phyloP scores from a whole-genome alignment of 495 filamentous ascomycete species.

The Daldinia childiae region DNA sequence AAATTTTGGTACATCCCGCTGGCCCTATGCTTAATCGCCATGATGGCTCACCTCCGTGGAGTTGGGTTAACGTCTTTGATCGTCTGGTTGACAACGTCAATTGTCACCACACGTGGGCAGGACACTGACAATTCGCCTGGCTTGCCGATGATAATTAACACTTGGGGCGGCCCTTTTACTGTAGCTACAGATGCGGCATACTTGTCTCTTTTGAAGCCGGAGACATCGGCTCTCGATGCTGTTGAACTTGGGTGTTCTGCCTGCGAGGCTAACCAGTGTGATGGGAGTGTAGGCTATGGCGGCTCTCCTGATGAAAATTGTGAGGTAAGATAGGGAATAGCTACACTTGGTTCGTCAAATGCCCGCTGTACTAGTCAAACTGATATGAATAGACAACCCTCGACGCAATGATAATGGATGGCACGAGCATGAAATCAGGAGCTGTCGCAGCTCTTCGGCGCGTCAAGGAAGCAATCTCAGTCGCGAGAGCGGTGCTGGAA shows the following conservation, averaged over 20 bases:
- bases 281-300: slow-evolving; percentile 58
- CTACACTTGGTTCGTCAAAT: too few species aligned
- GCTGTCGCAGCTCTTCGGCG: slow-evolving; percentile 58
- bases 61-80: slow-evolving; percentile 11
- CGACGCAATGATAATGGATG: slow-evolving; percentile 59
- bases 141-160: slow-evolving; percentile 57
- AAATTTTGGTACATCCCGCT: slow-evolving; percentile 10
- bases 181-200: slow-evolving; percentile 61
- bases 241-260: slow-evolving; percentile 55
- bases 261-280: slow-evolving; percentile 57
- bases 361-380: not conserved
- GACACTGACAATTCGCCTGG: slow-evolving; percentile 41
- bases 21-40: slow-evolving; percentile 5
- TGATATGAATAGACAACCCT: slow-evolving; percentile 50
- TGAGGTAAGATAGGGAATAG: slow-evolving; percentile 40
- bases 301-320: slow-evolving; percentile 60
- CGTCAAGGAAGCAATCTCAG: slow-evolving; percentile 53
- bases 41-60: slow-evolving; percentile 16
- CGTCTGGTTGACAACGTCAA: slow-evolving; percentile 25
- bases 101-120: slow-evolving; percentile 2
- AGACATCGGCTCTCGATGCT: slow-evolving; percentile 53
- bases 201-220: slow-evolving; percentile 38
- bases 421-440: slow-evolving; percentile 55
- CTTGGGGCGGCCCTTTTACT: slow-evolving; percentile 58
- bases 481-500: slow-evolving; percentile 56